Conservation (phyloP, 1,284 basidiomycete genomes). For the Papiliotrema flavescens region DNA sequence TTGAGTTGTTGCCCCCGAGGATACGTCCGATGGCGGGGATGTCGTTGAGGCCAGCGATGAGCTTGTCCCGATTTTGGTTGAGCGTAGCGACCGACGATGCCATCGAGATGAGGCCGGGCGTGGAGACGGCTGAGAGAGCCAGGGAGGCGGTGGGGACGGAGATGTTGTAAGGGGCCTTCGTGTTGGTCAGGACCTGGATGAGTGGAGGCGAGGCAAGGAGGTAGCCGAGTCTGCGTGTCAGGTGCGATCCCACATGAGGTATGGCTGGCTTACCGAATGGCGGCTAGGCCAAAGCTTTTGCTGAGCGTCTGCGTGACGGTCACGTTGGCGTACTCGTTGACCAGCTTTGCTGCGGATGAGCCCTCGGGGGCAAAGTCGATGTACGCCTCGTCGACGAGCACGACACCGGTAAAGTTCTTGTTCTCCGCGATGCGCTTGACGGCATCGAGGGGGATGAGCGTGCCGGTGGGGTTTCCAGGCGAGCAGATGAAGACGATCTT, state of each 20-base stretch:
- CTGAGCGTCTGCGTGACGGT: constrained; percentile 93
- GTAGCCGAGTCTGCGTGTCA: constrained; percentile 56
- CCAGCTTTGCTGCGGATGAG: constrained; percentile 62
- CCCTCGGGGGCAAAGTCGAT: constrained; percentile 79
- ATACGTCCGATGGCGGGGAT: constrained; percentile 64
- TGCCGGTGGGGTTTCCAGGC: constrained; percentile 96
- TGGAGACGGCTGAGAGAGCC: constrained; percentile 72
- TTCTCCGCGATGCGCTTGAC: constrained; percentile 75
- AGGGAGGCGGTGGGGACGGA: constrained; percentile 84
- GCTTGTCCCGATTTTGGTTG: constrained; percentile 57
- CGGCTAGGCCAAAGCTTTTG: constrained; percentile 94
- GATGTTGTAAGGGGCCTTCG: constrained; percentile 98
- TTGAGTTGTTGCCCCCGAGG: constrained; percentile 83
- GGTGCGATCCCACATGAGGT: not conserved
- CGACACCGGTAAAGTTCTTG: constrained; percentile 78
- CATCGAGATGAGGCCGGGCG: constrained; percentile 64
- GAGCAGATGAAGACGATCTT: constrained; percentile 95
- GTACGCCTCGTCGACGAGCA: constrained; percentile 96
- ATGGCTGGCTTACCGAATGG: constrained; percentile 65
- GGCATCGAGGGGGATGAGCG: constrained; percentile 69
- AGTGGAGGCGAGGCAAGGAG: constrained; percentile 84
- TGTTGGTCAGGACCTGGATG: constrained; percentile 88
- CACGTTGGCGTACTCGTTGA: constrained; percentile 81
- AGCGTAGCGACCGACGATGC: constrained; percentile 62
- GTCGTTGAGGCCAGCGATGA: constrained; percentile 56